A percentile compares a stretch with the other conserved stretches of the same genome.
phyloP scores from a whole-genome alignment of 352 stramenopile genomes.

The Phytopythium vexans region DNA sequence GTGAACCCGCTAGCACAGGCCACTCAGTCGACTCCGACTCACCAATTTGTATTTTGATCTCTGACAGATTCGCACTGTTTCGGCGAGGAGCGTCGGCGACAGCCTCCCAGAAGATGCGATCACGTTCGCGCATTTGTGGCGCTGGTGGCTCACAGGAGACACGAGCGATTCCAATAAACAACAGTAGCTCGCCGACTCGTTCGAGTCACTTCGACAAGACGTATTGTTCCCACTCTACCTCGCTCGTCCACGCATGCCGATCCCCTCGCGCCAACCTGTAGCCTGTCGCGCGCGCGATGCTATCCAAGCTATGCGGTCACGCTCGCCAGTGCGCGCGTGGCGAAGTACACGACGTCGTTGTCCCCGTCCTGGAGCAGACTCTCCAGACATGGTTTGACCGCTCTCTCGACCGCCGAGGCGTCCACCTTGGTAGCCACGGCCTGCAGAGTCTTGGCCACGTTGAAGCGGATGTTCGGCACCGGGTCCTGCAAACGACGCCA shows the following conservation, averaged over 20 bases:
- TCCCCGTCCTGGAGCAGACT: slow-evolving; percentile 89
- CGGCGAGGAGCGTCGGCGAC: not conserved
- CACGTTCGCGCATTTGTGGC: slow-evolving; percentile 40
- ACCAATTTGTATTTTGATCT: too few species aligned
- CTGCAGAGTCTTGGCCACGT: slow-evolving; percentile 96
- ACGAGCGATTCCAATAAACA: not conserved
- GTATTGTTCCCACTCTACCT: too few species aligned
- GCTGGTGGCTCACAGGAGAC: slow-evolving; percentile 53
- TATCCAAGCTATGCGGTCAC: too few species aligned
- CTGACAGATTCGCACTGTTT: too few species aligned
- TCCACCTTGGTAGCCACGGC: slow-evolving; percentile 79
- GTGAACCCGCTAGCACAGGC: not conserved
- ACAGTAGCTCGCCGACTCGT: too few species aligned
- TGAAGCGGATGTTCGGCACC: slow-evolving; percentile 99
- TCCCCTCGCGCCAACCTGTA: not conserved
- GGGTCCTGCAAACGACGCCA: slow-evolving; percentile 57
- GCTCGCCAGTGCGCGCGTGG: slow-evolving; percentile 61
- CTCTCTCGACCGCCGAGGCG: slow-evolving; percentile 45
- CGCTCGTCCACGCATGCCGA: too few species aligned
- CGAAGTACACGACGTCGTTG: slow-evolving; percentile 94
- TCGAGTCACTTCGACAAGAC: too few species aligned
- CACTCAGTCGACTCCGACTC: not conserved
- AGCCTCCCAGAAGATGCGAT: slow-evolving; percentile 6
- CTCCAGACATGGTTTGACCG: slow-evolving; percentile 85
- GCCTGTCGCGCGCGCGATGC: too few species aligned